Conservation (phyloP, 2,329 filamentous ascomycete species). For the Tolypocladium guangdongense region DNA sequence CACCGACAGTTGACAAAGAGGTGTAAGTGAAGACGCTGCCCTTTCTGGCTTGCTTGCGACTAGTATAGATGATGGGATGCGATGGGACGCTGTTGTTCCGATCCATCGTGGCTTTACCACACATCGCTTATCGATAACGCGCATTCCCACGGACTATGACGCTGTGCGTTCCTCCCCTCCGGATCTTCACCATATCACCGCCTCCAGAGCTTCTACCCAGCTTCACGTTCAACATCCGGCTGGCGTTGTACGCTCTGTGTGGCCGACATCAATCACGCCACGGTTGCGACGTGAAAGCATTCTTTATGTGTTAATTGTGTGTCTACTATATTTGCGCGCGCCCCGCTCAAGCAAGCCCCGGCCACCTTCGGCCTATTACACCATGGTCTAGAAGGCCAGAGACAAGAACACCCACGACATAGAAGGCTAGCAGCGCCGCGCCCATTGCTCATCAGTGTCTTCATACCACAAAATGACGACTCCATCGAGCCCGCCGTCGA, state of each 20-base stretch:
- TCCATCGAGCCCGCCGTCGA: conserved; percentile 17
- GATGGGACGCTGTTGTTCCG: background rate
- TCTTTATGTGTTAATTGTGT: background rate
- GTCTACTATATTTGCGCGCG: background rate
- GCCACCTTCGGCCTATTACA: conserved; percentile 8
- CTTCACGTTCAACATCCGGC: background rate
- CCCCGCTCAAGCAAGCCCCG: background rate
- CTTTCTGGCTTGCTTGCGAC: background rate
- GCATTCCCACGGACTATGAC: background rate
- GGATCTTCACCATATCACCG: background rate
- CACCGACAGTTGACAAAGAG: background rate
- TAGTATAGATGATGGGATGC: background rate
- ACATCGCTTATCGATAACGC: conserved; percentile 18
- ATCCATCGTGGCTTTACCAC: too few species aligned
- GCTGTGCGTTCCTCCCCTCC: background rate
- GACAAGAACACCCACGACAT: conserved; percentile 10
- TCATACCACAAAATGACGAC: conserved; percentile 12
- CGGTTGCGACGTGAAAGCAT: background rate
- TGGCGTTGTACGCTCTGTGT: background rate
- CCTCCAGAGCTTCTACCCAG: background rate
- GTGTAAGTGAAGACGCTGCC: background rate
- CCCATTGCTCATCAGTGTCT: conserved; percentile 5
- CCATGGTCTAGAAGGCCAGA: conserved; percentile 23
- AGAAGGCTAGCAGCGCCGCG: conserved; percentile 12
- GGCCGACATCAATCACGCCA: background rate